phyloP scores from a whole-genome alignment of 2,329 filamentous ascomycete species.

The Mariannaea sp. region DNA sequence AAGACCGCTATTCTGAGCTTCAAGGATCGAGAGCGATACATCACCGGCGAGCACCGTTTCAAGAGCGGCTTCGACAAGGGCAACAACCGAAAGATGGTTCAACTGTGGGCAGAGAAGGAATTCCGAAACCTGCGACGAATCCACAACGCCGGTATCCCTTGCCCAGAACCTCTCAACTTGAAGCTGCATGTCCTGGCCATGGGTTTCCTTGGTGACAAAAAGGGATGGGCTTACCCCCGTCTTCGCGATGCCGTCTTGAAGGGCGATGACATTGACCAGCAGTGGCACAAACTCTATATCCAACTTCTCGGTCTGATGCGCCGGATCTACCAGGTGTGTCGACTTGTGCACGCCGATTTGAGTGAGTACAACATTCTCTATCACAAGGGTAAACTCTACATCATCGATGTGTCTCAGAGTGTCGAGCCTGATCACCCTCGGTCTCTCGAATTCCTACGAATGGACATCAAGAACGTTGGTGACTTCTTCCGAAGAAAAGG shows the following conservation, averaged over 20 bases:
- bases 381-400: slow-evolving; percentile 78
- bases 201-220: slow-evolving; percentile 86
- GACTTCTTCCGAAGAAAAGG: slow-evolving; percentile 90
- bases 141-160: slow-evolving; percentile 82
- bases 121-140: slow-evolving; percentile 91
- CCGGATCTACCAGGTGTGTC: slow-evolving; percentile 88
- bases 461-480: slow-evolving; percentile 97
- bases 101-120: slow-evolving; percentile 98
- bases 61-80: slow-evolving; percentile 89
- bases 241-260: slow-evolving; percentile 83
- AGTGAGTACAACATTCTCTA: slow-evolving; percentile 99
- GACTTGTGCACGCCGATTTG: slow-evolving; percentile 91
- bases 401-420: slow-evolving; percentile 97
- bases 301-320: slow-evolving; percentile 89
- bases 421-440: slow-evolving; percentile 96
- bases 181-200: slow-evolving; percentile 96
- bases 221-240: slow-evolving; percentile 85
- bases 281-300: slow-evolving; percentile 80
- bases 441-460: slow-evolving; percentile 89
- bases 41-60: slow-evolving; percentile 92
- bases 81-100: slow-evolving; percentile 96
- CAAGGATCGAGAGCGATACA: slow-evolving; percentile 96
- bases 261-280: slow-evolving; percentile 68
- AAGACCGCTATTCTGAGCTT: slow-evolving; percentile 98
- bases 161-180: slow-evolving; percentile 85